A percentile compares a stretch with the other conserved stretches of the same genome.
phyloP scores from a whole-genome alignment of 495 filamentous ascomycete species.

The Penicillium atrosanguineum region DNA sequence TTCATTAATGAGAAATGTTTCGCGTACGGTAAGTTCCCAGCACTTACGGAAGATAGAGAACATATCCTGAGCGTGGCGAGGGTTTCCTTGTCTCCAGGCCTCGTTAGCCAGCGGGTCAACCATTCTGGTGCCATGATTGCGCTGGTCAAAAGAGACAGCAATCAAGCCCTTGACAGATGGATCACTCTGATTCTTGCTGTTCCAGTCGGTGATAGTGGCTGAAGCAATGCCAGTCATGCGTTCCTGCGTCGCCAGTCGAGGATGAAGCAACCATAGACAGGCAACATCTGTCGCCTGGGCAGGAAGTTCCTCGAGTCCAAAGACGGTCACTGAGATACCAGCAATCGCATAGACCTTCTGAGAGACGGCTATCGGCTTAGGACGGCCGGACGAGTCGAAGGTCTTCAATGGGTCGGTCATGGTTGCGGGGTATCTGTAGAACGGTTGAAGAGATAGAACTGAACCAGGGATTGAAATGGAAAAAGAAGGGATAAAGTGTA shows the following conservation, averaged over 20 bases:
- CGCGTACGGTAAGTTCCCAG: neutral
- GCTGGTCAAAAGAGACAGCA: conserved; percentile 79
- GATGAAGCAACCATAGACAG: conserved; percentile 86
- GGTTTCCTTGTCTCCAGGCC: conserved; percentile 77
- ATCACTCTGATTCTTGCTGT: conserved; percentile 30
- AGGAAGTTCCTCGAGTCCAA: conserved; percentile 73
- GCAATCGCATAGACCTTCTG: conserved; percentile 61
- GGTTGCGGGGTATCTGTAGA: neutral
- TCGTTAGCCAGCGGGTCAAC: conserved; percentile 61
- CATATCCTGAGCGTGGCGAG: conserved; percentile 85
- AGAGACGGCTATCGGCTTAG: conserved; percentile 51
- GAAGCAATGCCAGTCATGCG: conserved; percentile 64
- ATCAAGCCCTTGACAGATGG: conserved; percentile 57
- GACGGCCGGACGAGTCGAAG: conserved; percentile 22
- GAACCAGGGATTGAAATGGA: neutral
- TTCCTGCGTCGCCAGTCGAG: conserved; percentile 63
- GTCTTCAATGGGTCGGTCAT: conserved; percentile 41
- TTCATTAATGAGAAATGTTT: neutral
- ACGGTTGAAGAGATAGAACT: neutral
- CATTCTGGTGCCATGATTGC: conserved; percentile 80
- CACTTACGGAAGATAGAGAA: conserved; percentile 61
- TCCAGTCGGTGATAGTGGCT: conserved; percentile 58
- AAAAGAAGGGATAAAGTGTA: neutral
- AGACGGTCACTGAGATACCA: conserved; percentile 73
- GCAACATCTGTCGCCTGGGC: conserved; percentile 51